Evolutionary conservation across 305 asterid genomes (phyloP).

Genomic region (Plantago rigida): DNA sequence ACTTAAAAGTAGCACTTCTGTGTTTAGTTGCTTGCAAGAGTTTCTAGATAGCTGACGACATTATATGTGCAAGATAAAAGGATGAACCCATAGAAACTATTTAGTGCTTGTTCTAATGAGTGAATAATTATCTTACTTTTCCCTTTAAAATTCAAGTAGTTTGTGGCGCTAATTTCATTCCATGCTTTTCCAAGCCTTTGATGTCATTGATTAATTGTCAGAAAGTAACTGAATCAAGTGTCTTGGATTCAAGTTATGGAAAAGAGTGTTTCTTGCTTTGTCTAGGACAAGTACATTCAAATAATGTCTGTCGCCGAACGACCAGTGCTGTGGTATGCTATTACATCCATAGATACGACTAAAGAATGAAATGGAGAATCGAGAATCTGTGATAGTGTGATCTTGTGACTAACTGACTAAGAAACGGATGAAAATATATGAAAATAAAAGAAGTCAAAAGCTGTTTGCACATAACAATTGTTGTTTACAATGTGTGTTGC

Average conservation of each 20-base stretch:
- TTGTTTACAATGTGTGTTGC: not conserved
- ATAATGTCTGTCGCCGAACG: not conserved
- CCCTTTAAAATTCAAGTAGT: constrained; percentile 11
- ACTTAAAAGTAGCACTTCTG: too few species aligned
- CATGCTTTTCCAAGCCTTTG: not conserved
- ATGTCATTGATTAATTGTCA: not conserved
- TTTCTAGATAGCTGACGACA: too few species aligned
- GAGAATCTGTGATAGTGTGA: not conserved
- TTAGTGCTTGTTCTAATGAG: too few species aligned
- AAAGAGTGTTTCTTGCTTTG: not conserved
- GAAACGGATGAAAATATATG: not conserved
- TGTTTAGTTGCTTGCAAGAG: too few species aligned
- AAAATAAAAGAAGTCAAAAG: not conserved
- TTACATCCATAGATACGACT: not conserved
- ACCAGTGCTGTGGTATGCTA: not conserved
- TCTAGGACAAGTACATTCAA: not conserved
- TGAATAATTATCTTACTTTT: constrained; percentile 1
- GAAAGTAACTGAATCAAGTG: not conserved
- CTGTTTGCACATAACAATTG: not conserved
- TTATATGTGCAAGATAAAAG: too few species aligned
- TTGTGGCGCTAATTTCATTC: constrained; percentile 10
- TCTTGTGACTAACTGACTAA: not conserved
- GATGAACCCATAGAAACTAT: too few species aligned
- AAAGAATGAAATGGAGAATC: not conserved
- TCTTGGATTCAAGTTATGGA: not conserved